Evolutionary conservation across 352 stramenopile species (phyloP).

Genomic region (Pythium aphanidermatum): DNA sequence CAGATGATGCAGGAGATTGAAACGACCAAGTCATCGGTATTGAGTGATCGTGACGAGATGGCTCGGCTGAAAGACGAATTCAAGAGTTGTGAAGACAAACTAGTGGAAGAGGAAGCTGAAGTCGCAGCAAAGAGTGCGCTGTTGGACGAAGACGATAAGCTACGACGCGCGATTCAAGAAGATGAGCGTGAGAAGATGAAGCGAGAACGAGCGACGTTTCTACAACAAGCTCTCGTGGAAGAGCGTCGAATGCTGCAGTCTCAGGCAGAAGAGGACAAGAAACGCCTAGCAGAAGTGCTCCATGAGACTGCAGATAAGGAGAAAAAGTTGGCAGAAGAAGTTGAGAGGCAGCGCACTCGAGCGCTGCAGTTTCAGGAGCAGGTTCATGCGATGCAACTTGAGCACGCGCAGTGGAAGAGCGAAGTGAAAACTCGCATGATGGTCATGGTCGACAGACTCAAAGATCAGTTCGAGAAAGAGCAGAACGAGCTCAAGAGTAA

Average conservation of each 20-base stretch:
- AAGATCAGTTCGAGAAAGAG: conserved; percentile 43
- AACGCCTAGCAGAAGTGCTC: conserved; percentile 36
- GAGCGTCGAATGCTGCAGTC: conserved; percentile 51
- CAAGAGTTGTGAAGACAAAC: conserved; percentile 47
- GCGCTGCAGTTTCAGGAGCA: conserved; percentile 52
- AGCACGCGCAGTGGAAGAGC: conserved; percentile 49
- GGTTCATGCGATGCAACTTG: conserved; percentile 44
- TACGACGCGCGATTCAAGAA: conserved; percentile 68
- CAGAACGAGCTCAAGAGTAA: conserved; percentile 42
- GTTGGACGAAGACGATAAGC: conserved; percentile 73
- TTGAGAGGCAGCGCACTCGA: conserved; percentile 47
- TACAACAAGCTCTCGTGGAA: conserved; percentile 57
- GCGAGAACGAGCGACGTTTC: conserved; percentile 50
- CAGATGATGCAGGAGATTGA: conserved; percentile 60
- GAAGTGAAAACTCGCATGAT: conserved; percentile 38
- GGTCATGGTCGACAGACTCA: conserved; percentile 42
- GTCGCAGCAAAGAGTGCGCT: conserved; percentile 62
- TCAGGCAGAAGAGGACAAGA: conserved; percentile 55
- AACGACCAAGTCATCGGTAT: conserved; percentile 43
- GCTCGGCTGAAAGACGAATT: conserved; percentile 53
- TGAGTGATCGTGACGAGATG: conserved; percentile 56
- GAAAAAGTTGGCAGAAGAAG: conserved; percentile 70
- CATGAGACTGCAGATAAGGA: conserved; percentile 63
- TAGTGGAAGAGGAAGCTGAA: conserved; percentile 72
- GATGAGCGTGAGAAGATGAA: conserved; percentile 83